phyloP scores from a whole-genome alignment of 768 basidiomycete species.

The Arthromyces matolae region DNA sequence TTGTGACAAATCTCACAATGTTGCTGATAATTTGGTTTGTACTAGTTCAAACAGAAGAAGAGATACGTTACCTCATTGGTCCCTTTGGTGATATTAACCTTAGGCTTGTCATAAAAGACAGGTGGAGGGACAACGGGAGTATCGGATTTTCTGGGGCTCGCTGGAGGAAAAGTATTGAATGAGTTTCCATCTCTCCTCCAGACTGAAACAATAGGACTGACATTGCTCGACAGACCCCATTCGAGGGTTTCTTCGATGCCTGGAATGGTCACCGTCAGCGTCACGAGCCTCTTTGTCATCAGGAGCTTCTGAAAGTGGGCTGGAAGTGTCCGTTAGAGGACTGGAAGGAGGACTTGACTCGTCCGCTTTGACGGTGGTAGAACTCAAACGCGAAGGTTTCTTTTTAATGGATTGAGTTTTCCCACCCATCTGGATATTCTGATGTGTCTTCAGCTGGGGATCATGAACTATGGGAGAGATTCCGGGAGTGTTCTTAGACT shows the following conservation, averaged over 20 bases:
- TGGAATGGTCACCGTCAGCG: conserved; percentile 40
- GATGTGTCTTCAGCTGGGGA: conserved; percentile 48
- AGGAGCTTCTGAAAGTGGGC: conserved; percentile 74
- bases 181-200: too few species aligned
- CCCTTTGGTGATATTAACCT: conserved; percentile 41
- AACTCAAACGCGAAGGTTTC: conserved; percentile 35
- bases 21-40: conserved; percentile 43
- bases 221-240: conserved; percentile 51
- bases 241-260: conserved; percentile 51
- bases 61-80: conserved; percentile 48
- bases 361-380: conserved; percentile 34
- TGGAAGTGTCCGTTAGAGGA: conserved; percentile 74
- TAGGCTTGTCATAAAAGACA: conserved; percentile 44
- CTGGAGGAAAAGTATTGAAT: conserved; percentile 16
- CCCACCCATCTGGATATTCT: conserved; percentile 39
- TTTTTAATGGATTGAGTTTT: conserved; percentile 15
- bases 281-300: conserved; percentile 70
- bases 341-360: conserved; percentile 64
- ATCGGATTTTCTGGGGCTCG: conserved; percentile 36
- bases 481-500: conserved; percentile 63
- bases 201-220: conserved; percentile 23
- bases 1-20: conserved; percentile 92
- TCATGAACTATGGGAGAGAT: conserved; percentile 46
- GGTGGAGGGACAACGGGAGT: conserved; percentile 40
- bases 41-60: conserved; percentile 24